phyloP scores from a whole-genome alignment of 805 yeast genomes.

The Saturnispora sekii region DNA sequence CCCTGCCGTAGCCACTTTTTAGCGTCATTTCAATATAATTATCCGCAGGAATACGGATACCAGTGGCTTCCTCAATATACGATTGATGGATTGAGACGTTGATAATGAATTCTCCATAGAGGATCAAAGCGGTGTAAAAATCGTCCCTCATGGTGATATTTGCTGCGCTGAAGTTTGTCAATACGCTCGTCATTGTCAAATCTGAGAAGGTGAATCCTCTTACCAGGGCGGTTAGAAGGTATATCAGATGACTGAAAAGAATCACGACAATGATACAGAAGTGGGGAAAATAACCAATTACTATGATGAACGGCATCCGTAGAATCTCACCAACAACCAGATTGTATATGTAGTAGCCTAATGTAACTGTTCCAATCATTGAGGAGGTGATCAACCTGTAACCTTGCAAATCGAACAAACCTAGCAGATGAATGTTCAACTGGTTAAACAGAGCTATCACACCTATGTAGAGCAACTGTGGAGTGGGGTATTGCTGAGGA shows the following conservation, averaged over 20 bases:
- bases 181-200: conserved; percentile 22
- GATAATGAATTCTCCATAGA: conserved; percentile 52
- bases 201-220: conserved; percentile 34
- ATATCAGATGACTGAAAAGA: conserved; percentile 41
- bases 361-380: conserved; percentile 43
- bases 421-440: conserved; percentile 52
- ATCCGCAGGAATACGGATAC: conserved; percentile 35
- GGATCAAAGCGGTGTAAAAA: conserved; percentile 52
- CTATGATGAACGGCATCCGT: conserved; percentile 45
- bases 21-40: conserved; percentile 43
- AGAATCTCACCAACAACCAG: conserved; percentile 32
- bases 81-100: conserved; percentile 61
- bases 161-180: conserved; percentile 22
- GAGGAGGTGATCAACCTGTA: conserved; percentile 59
- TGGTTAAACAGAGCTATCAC: conserved; percentile 51
- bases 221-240: conserved; percentile 48
- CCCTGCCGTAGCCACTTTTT: conserved; percentile 21
- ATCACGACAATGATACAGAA: conserved; percentile 43
- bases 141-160: conserved; percentile 45
- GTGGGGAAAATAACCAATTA: conserved; percentile 61
- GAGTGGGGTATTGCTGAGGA: conserved; percentile 39
- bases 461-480: conserved; percentile 42
- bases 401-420: conserved; percentile 39
- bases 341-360: conserved; percentile 37
- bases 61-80: conserved; percentile 49